Conservation (phyloP, 352 stramenopile genomes). For the Thalassiosira livingstoniorum region DNA sequence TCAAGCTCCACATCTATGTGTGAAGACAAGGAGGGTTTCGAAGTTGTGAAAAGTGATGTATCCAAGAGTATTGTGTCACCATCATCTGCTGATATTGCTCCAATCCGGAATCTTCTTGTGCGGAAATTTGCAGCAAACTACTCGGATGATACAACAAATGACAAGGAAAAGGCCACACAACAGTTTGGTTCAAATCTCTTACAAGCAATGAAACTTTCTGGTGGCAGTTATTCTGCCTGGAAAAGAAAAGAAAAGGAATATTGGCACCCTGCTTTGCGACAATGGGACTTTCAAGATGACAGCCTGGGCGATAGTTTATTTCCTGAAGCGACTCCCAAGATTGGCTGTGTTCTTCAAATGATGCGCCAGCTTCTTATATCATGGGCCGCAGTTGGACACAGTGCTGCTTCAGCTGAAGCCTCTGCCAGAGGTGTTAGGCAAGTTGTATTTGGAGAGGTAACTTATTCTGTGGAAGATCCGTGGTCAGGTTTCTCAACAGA, state of each 20-base stretch:
- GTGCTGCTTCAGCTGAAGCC: slow-evolving; percentile 75
- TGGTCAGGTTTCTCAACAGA: slow-evolving; percentile 71
- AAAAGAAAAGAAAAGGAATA: slow-evolving; percentile 57
- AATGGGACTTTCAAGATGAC: slow-evolving; percentile 84
- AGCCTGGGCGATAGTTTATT: slow-evolving; percentile 31
- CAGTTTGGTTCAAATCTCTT: slow-evolving; percentile 78
- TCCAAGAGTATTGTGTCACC: slow-evolving; percentile 15
- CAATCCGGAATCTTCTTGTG: slow-evolving; percentile 52
- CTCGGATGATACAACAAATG: slow-evolving; percentile 26
- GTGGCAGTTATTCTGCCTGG: slow-evolving; percentile 52
- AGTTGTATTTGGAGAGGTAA: slow-evolving; percentile 80
- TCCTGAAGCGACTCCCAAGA: slow-evolving; percentile 31
- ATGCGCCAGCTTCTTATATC: slow-evolving; percentile 83
- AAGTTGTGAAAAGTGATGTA: slow-evolving; percentile 54
- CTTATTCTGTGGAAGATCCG: slow-evolving; percentile 70
- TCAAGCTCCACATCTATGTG: slow-evolving; percentile 33
- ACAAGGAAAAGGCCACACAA: slow-evolving; percentile 60
- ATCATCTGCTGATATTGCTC: slow-evolving; percentile 42
- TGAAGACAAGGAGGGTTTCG: slow-evolving; percentile 61
- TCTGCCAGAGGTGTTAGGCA: slow-evolving; percentile 69
- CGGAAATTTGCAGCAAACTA: slow-evolving; percentile 38
- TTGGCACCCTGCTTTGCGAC: slow-evolving; percentile 76
- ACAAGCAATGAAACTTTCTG: slow-evolving; percentile 79
- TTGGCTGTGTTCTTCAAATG: slow-evolving; percentile 70
- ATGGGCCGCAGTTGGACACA: slow-evolving; percentile 83